Conservation (phyloP, 2,329 filamentous ascomycete species). For the Teratosphaeria pseudoeucalypti region DNA sequence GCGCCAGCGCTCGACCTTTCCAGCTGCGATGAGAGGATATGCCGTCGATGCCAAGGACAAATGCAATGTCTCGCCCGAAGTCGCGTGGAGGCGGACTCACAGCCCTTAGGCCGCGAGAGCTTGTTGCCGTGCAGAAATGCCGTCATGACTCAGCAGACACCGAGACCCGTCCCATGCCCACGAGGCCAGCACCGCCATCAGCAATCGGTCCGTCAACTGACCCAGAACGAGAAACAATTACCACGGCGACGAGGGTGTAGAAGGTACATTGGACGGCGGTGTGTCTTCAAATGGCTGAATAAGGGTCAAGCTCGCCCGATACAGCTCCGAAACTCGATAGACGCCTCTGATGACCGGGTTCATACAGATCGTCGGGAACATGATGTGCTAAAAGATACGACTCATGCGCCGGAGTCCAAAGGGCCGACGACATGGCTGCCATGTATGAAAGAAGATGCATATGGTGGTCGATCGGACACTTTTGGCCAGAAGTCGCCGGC, state of each 20-base stretch:
- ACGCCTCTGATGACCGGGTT: not conserved
- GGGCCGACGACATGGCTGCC: not conserved
- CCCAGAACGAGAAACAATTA: not conserved
- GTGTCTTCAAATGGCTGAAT: not conserved
- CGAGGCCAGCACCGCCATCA: not conserved
- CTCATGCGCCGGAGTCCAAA: not conserved
- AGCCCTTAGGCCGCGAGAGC: not conserved
- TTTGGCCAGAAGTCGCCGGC: not conserved
- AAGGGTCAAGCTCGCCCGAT: not conserved
- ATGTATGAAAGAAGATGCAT: not conserved
- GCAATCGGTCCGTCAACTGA: not conserved
- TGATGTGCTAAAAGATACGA: not conserved
- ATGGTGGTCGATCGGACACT: not conserved
- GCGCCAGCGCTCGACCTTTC: not conserved
- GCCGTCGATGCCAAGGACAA: not conserved
- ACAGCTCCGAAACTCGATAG: not conserved
- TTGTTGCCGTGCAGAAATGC: not conserved
- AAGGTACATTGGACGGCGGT: not conserved
- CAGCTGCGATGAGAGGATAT: not conserved
- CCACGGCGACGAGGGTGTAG: not conserved
- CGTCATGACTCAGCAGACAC: not conserved
- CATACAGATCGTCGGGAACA: not conserved
- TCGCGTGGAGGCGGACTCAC: not conserved
- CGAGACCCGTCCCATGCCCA: not conserved
- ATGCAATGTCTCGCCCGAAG: not conserved